A percentile compares a stretch with the other conserved stretches of the same genome.
Evolutionary conservation across 208 protist species (phyloP).

Genomic region (Leishmania martiniquensis): DNA sequence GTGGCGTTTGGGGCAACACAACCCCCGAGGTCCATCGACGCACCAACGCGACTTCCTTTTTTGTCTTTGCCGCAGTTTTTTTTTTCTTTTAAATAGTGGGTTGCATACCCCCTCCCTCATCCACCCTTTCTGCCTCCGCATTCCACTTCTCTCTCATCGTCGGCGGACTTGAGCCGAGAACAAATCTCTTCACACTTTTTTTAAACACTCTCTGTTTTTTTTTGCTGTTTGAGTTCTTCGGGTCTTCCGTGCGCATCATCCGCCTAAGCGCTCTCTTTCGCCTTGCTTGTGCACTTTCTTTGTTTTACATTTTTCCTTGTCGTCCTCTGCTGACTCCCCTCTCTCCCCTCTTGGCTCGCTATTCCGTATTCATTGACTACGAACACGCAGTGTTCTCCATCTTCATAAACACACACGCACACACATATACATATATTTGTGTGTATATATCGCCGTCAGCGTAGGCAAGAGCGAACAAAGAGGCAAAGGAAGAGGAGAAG

Average conservation of each 20-base stretch:
- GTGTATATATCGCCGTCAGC: neutral
- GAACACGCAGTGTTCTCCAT: too few species aligned
- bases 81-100: neutral
- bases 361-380: neutral
- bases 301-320: neutral
- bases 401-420: neutral
- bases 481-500: too few species aligned
- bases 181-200: too few species aligned
- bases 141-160: neutral
- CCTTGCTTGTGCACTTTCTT: conserved; percentile 3
- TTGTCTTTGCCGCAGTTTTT: neutral
- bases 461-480: too few species aligned
- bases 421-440: too few species aligned
- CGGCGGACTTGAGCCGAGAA: too few species aligned
- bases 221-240: neutral
- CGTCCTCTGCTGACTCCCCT: neutral
- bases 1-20: neutral
- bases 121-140: neutral
- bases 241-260: conserved; percentile 7
- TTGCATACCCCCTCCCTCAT: neutral
- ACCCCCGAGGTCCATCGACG: neutral
- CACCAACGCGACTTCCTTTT: neutral
- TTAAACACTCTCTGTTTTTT: neutral
- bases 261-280: too few species aligned
- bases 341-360: neutral